phyloP scores from a whole-genome alignment of 257 asterid genomes.

The Primulina eburnea region DNA sequence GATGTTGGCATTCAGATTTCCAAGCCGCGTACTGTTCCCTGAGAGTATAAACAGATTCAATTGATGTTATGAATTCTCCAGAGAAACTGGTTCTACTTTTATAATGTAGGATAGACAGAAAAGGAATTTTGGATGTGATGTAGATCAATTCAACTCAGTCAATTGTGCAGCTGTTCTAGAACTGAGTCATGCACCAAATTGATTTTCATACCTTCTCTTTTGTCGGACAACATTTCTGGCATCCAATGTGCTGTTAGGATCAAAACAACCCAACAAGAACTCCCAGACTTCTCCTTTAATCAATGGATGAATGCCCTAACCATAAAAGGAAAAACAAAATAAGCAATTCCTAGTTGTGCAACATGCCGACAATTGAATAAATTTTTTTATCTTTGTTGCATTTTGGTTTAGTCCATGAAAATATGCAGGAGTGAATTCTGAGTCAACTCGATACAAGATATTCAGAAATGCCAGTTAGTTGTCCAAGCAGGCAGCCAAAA shows the following conservation, averaged over 20 bases:
- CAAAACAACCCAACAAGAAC: constrained; percentile 90
- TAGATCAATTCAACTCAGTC: constrained; percentile 3
- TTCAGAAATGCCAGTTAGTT: constrained; percentile 13
- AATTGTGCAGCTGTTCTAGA: constrained; percentile 2
- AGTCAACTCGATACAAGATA: constrained; percentile 11
- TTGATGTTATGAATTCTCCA: background rate
- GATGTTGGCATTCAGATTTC: constrained; percentile 73
- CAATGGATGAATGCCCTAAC: constrained; percentile 90
- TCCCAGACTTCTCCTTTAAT: constrained; percentile 95
- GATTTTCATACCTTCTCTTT: constrained; percentile 58
- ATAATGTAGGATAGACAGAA: background rate
- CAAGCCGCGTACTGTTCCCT: constrained; percentile 77
- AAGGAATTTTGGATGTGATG: background rate
- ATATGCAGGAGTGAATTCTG: background rate
- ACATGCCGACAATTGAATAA: constrained; percentile 9
- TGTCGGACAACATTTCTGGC: constrained; percentile 67
- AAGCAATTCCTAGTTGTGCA: constrained; percentile 19
- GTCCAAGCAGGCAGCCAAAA: constrained; percentile 7
- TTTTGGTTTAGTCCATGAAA: background rate
- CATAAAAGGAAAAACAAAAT: constrained; percentile 19
- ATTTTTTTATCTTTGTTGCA: background rate
- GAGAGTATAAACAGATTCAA: constrained; percentile 20
- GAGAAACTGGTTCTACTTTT: background rate
- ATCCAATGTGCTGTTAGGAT: constrained; percentile 73
- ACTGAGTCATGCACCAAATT: constrained; percentile 1